Conservation (phyloP, 1,139 yeast genomes). For the Geotrichum carabidarum region DNA sequence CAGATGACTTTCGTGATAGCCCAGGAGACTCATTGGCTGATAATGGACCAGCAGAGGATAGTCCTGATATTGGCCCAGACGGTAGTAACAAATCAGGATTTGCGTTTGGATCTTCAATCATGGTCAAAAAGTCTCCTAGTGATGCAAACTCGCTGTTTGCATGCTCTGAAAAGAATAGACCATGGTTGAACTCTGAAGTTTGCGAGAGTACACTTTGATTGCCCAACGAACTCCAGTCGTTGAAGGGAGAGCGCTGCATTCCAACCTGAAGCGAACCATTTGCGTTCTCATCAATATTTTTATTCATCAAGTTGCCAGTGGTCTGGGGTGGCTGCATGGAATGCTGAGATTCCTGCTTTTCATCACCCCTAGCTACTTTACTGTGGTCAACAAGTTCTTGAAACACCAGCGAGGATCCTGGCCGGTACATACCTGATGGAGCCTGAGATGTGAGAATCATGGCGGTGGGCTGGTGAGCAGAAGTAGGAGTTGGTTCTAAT, state of each 20-base stretch:
- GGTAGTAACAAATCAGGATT: constrained; percentile 16
- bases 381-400: constrained; percentile 14
- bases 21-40: constrained; percentile 19
- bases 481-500: constrained; percentile 17
- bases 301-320: background rate
- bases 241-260: constrained; percentile 11
- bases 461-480: constrained; percentile 21
- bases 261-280: background rate
- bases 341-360: background rate
- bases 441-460: constrained; percentile 19
- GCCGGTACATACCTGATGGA: constrained; percentile 10
- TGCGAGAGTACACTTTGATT: constrained; percentile 28
- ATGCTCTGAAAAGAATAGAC: constrained; percentile 76
- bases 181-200: constrained; percentile 31
- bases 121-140: constrained; percentile 78
- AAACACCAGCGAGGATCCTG: constrained; percentile 15
- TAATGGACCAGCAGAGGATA: constrained; percentile 9
- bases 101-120: constrained; percentile 71
- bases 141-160: constrained; percentile 93
- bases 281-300: background rate
- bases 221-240: constrained; percentile 28
- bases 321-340: constrained; percentile 11
- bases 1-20: constrained; percentile 18
- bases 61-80: constrained; percentile 8
- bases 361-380: background rate